These are phyloP conservation scores for Tolypocladium tundrense DNA, from an alignment of 2,329 filamentous ascomycete genomes.

Conservation along the genomic window DNA sequence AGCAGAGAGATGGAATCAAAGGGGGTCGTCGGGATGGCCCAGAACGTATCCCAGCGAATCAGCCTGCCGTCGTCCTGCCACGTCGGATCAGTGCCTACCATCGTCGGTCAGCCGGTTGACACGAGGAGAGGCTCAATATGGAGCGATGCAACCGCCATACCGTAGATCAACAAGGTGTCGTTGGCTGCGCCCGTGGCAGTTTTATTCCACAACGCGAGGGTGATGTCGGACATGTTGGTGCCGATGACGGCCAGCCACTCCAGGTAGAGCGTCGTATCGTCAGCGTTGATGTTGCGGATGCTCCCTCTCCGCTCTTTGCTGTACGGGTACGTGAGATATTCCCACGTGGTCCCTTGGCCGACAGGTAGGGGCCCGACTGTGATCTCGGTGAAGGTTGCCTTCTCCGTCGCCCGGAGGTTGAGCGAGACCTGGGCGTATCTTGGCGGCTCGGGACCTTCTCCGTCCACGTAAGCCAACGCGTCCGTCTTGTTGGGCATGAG, in stretches of 20 bases:
- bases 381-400: conserved; percentile 30
- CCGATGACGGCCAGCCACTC: neutral
- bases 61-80: conserved; percentile 29
- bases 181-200: neutral
- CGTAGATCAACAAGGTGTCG: conserved; percentile 4
- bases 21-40: conserved; percentile 22
- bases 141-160: conserved; percentile 4
- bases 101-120: no score
- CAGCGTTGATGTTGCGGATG: neutral
- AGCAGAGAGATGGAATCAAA: conserved; percentile 33
- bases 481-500: conserved; percentile 40
- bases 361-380: conserved; percentile 39
- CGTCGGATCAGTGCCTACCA: no score
- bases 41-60: conserved; percentile 37
- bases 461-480: conserved; percentile 32
- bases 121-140: no score
- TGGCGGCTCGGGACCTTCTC: conserved; percentile 19
- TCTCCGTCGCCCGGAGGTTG: conserved; percentile 25
- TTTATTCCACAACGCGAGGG: neutral
- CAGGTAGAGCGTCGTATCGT: neutral
- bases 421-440: conserved; percentile 34
- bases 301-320: neutral
- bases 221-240: conserved; percentile 8
- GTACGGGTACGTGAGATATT: neutral
- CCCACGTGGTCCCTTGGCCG: conserved; percentile 20